A percentile compares a stretch with the other conserved stretches of the same genome.
phyloP scores from a whole-genome alignment of 768 basidiomycete genomes.

The Rhizopogon roseolus region DNA sequence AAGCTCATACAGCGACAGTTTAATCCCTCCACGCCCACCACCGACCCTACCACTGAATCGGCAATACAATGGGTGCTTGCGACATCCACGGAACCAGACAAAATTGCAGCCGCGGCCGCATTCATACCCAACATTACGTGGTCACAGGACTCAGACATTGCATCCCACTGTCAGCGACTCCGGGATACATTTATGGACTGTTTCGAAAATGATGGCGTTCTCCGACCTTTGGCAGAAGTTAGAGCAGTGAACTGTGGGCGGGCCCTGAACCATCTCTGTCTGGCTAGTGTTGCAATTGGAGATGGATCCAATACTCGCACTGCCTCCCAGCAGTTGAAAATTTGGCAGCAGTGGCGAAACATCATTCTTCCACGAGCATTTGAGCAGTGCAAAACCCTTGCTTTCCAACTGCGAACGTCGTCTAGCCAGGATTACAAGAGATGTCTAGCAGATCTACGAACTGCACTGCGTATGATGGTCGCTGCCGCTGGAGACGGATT shows the following conservation, averaged over 20 bases:
- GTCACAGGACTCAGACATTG: neutral
- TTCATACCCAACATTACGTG: slow-evolving; percentile 1
- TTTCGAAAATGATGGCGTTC: neutral
- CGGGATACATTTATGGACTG: slow-evolving; percentile 1
- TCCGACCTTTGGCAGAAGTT: neutral
- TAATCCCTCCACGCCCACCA: neutral
- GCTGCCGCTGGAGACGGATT: neutral
- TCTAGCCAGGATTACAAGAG: neutral
- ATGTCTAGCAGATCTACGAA: neutral
- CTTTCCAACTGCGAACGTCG: neutral
- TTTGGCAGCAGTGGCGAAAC: neutral
- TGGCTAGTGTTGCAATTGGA: neutral
- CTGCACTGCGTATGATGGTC: neutral
- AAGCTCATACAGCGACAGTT: neutral
- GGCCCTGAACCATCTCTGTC: neutral
- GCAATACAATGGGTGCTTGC: slow-evolving; percentile 1
- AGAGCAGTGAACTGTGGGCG: neutral
- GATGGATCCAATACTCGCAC: neutral
- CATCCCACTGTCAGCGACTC: neutral
- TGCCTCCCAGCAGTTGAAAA: neutral
- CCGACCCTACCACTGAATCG: neutral
- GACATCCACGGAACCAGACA: slow-evolving; percentile 3
- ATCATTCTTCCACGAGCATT: neutral
- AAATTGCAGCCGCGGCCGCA: neutral
- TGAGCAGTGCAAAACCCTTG: neutral